Evolutionary conservation across 2,329 filamentous ascomycete genomes (phyloP).

Genomic region (Cladobotryum mycophilum): DNA sequence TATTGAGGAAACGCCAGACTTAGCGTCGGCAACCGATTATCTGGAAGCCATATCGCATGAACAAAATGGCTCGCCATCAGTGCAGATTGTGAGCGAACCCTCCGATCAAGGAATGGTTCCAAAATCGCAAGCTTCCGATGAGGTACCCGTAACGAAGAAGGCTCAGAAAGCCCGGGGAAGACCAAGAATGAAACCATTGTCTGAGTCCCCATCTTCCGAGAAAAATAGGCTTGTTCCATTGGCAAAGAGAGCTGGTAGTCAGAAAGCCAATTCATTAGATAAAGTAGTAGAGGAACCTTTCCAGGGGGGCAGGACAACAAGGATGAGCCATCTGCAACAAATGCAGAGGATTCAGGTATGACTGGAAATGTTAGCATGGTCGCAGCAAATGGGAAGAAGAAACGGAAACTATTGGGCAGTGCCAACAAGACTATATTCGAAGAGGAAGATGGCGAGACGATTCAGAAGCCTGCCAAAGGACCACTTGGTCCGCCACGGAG

Average conservation of each 20-base stretch:
- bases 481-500: constrained; percentile 22
- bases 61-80: too few species aligned
- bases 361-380: constrained; percentile 12
- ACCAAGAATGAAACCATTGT: constrained; percentile 38
- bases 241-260: constrained; percentile 5
- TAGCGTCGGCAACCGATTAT: background rate
- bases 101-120: too few species aligned
- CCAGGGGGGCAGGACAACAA: background rate
- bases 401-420: constrained; percentile 62
- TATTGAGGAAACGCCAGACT: constrained; percentile 10
- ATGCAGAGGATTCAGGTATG: constrained; percentile 6
- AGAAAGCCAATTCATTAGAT: constrained; percentile 2
- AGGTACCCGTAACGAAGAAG: constrained; percentile 13
- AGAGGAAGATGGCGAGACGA: constrained; percentile 51
- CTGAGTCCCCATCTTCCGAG: constrained; percentile 39
- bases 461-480: constrained; percentile 27
- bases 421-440: constrained; percentile 64
- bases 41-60: too few species aligned
- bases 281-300: background rate
- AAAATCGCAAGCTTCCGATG: constrained; percentile 9
- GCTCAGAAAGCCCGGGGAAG: constrained; percentile 37
- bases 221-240: constrained; percentile 35
- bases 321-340: background rate
- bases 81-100: too few species aligned
- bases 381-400: constrained; percentile 54